Evolutionary conservation across 768 basidiomycete genomes (phyloP).

Genomic region (Fomitopsis serialis): DNA sequence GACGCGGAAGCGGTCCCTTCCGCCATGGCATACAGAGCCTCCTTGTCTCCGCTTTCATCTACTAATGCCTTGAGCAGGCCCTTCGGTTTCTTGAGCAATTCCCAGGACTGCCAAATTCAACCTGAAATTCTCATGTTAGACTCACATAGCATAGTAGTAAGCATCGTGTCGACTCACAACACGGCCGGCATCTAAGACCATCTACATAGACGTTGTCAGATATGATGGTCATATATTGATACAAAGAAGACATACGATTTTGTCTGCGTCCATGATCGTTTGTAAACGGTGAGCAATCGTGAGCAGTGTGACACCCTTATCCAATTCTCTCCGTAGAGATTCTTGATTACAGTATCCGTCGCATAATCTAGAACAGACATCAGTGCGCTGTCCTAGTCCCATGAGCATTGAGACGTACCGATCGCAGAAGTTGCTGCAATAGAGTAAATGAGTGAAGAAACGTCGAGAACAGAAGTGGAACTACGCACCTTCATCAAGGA

Average conservation of each 20-base stretch:
- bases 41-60: constrained; percentile 49
- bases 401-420: background rate
- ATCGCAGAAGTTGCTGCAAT: constrained; percentile 5
- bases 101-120: constrained; percentile 49
- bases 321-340: constrained; percentile 42
- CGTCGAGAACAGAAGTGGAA: background rate
- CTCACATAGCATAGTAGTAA: background rate
- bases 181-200: constrained; percentile 37
- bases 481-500: constrained; percentile 47
- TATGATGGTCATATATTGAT: background rate
- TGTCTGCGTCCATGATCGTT: constrained; percentile 55
- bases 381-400: background rate
- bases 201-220: constrained; percentile 19
- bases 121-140: constrained; percentile 10
- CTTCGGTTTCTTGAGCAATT: constrained; percentile 43
- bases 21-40: constrained; percentile 26
- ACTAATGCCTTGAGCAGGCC: constrained; percentile 48
- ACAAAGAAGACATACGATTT: constrained; percentile 30
- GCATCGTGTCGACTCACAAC: constrained; percentile 22
- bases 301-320: constrained; percentile 39
- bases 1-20: background rate
- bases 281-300: constrained; percentile 52
- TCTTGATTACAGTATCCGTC: constrained; percentile 52
- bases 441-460: background rate
- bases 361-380: constrained; percentile 34